A percentile compares a stretch with the other conserved stretches of the same genome.
Conservation (phyloP, 768 basidiomycete species). For the Clathrus columnatus region DNA sequence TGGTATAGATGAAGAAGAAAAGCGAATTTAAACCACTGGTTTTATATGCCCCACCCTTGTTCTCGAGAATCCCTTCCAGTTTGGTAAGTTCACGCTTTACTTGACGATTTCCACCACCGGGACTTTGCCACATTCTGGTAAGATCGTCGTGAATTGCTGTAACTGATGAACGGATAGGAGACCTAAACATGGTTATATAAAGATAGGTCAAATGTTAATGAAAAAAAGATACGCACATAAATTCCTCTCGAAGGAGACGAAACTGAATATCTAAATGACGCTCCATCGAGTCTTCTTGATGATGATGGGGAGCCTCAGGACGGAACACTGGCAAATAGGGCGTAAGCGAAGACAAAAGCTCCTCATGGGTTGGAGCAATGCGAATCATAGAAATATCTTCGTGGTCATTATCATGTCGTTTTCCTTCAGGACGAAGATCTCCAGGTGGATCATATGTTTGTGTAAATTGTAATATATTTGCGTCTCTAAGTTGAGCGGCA, state of each 20-base stretch:
- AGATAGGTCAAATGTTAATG: background rate
- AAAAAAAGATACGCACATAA: constrained; percentile 36
- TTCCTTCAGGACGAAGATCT: constrained; percentile 34
- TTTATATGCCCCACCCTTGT: constrained; percentile 48
- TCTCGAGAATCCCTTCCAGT: constrained; percentile 38
- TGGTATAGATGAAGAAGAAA: constrained; percentile 57
- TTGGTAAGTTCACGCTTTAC: constrained; percentile 26
- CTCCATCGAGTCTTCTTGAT: constrained; percentile 50
- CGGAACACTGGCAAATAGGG: constrained; percentile 60
- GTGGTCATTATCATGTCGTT: constrained; percentile 63
- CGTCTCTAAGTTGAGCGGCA: background rate
- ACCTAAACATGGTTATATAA: constrained; percentile 21
- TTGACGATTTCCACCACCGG: constrained; percentile 2
- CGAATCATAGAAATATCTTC: constrained; percentile 47
- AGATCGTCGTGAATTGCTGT: no score
- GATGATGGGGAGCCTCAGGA: constrained; percentile 53
- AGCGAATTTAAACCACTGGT: constrained; percentile 35
- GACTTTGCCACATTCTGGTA: background rate
- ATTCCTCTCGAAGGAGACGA: constrained; percentile 63
- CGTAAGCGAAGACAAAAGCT: constrained; percentile 39
- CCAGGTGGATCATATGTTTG: constrained; percentile 42
- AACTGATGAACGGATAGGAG: constrained; percentile 37
- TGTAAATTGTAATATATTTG: constrained; percentile 31
- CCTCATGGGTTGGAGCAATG: constrained; percentile 63
- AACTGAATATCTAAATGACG: constrained; percentile 66